Evolutionary conservation across 2,329 filamentous ascomycete species (phyloP).

Genomic region (Penicillium sp.): DNA sequence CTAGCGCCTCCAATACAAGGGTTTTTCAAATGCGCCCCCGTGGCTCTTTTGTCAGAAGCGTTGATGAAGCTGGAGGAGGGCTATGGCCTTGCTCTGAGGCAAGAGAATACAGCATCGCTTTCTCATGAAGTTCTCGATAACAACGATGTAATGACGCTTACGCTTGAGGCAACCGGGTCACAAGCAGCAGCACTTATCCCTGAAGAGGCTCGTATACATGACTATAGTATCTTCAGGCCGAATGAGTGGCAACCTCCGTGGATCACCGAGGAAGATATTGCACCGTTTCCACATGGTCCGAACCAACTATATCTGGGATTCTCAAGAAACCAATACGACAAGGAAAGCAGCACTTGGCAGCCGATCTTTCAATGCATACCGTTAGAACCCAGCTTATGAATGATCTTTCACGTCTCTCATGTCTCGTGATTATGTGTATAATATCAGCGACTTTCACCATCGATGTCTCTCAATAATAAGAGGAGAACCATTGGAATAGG

Average conservation of each 20-base stretch:
- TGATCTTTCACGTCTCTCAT: background rate
- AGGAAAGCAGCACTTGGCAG: background rate
- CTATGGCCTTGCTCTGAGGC: background rate
- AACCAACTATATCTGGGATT: background rate
- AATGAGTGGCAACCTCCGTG: background rate
- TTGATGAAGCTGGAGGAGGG: conserved; percentile 18
- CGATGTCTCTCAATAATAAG: background rate
- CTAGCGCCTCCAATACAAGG: conserved; percentile 20
- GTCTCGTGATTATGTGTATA: background rate
- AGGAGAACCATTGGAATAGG: too few relatives aligned
- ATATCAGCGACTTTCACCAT: background rate
- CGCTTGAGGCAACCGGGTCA: too few relatives aligned
- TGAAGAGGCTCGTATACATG: conserved; percentile 20
- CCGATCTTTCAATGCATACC: background rate
- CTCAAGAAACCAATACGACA: background rate
- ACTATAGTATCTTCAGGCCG: conserved; percentile 18
- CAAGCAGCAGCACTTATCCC: conserved; percentile 8
- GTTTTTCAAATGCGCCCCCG: conserved; percentile 18
- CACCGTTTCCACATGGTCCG: background rate
- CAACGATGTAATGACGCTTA: too few relatives aligned
- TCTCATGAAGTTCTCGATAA: too few relatives aligned
- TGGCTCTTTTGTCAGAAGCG: conserved; percentile 13
- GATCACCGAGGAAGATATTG: background rate
- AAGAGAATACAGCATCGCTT: background rate
- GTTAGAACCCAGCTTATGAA: background rate